Base-by-base conservation (phyloP, 257 asterid genomes). In the Solanum piurae region DNA sequence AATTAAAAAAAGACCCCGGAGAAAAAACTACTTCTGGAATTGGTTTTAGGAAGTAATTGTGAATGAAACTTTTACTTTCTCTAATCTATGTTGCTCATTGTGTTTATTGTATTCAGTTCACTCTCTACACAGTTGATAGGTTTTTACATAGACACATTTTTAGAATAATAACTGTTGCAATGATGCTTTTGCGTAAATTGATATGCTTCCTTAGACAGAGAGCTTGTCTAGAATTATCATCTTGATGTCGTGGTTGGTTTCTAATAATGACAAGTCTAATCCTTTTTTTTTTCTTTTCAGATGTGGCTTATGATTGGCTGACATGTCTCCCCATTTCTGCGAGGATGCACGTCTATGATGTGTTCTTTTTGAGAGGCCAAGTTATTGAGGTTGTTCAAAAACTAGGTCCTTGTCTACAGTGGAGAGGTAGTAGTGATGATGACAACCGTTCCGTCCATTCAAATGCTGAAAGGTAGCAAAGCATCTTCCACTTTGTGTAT, bases 281-380 rank as follows among this genome's bases (percentile, higher is more conserved):
- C 83, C 34, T 83, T 90, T 46, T 66, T 66, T 40, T 85, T 90
- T 21, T 85, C 88, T 72, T 33, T 33, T 33, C 83, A 97, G 98
- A 95, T 93, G 93, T 97, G 91, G 93, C 98, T 89, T 91, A 93
- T 86, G 90, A 91, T 91, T 95, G 99, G 98, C 94, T 97, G 40
- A 90, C 98, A 79, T 95, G 98, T 89, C 93, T 97, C 92, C 98
- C 99, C 27, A 94, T 94, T 85, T 93, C 98, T 83, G 96, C 95
- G 4, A 94, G 96, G 91, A 94, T 95, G 90, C 93, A 87, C 80
- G 92, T 93, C 62, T 97, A 93, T 90, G 98, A 97, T 92, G 93
- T 92, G 74, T 95, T 95, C 92, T 97, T 95, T 77, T 84, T 92
- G 89, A 91, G 92, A 82, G 98, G 98, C 68, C 88, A 86, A 89